These are phyloP conservation scores for Croton laevigatus DNA, from an alignment of 441 rosid species.

Conservation along the genomic window DNA sequence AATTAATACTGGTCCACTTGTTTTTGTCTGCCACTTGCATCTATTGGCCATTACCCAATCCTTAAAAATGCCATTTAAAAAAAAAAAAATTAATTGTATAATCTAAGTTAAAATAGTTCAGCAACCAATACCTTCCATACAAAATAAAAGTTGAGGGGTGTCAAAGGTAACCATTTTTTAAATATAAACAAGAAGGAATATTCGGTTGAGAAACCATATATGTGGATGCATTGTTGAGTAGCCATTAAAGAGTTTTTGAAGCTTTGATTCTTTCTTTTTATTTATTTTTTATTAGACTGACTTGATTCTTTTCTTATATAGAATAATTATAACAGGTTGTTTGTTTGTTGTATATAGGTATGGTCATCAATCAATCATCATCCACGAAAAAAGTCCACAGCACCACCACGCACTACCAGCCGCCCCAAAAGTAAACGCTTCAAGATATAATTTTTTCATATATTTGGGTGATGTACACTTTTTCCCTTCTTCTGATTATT, in stretches of 20 bases:
- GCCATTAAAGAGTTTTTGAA: background rate
- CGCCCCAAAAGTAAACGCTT: conserved; percentile 21
- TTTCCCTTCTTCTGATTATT: background rate
- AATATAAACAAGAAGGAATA: conserved; percentile 10
- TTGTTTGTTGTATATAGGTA: background rate
- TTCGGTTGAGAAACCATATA: background rate
- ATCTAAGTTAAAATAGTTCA: background rate
- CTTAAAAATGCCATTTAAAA: background rate
- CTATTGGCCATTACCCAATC: conserved; percentile 5
- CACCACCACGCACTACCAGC: conserved; percentile 9
- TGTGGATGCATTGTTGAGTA: background rate
- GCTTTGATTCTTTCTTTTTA: background rate
- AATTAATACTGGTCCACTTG: conserved; percentile 7
- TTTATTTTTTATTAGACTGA: background rate
- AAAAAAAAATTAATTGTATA: background rate
- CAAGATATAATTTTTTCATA: background rate
- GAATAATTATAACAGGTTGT: background rate
- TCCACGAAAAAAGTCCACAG: conserved; percentile 10
- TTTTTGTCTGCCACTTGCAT: conserved; percentile 20
- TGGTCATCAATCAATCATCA: conserved; percentile 20
- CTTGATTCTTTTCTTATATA: background rate
- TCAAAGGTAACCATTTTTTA: background rate
- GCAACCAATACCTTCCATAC: background rate
- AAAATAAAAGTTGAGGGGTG: background rate
- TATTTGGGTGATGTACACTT: background rate